phyloP scores from a whole-genome alignment of 176 grass and related monocot species.

The Saccharum officinarum region DNA sequence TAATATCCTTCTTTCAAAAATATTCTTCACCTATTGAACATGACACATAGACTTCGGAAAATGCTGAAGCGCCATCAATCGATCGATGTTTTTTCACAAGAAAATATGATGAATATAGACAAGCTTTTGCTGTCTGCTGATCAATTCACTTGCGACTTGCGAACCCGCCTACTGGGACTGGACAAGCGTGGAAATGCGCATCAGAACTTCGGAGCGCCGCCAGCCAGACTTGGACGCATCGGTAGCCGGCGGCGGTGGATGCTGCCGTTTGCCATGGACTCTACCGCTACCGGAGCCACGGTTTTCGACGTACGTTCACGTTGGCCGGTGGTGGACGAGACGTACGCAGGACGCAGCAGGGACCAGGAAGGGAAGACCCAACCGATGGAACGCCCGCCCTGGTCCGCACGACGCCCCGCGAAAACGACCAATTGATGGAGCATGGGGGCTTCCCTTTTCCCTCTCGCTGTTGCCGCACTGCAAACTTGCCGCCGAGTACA shows the following conservation, averaged over 20 bases:
- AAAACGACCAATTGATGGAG: slow-evolving; percentile 12
- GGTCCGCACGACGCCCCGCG: slow-evolving; percentile 34
- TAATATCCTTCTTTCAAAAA: not conserved
- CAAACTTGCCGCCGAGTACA: slow-evolving; percentile 17
- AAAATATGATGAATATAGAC: not conserved
- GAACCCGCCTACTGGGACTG: not conserved
- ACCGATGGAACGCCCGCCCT: not conserved
- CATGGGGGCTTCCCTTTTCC: not conserved
- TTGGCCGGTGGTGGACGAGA: not conserved
- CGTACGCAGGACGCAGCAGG: not conserved
- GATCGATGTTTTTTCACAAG: not conserved
- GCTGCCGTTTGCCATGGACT: not conserved
- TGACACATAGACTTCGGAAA: not conserved
- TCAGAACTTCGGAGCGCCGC: not conserved
- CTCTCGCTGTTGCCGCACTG: not conserved
- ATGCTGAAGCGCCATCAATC: not conserved
- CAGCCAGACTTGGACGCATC: not conserved
- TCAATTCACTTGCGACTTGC: not conserved
- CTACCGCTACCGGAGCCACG: not conserved
- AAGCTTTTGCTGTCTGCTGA: slow-evolving; percentile 10
- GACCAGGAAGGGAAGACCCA: too few species aligned
- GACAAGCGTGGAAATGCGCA: not conserved
- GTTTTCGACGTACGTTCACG: not conserved
- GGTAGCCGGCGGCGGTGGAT: not conserved
- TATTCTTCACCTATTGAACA: not conserved